These are phyloP conservation scores for Protomyces macrosporus DNA, from an alignment of 1,139 yeast genomes.

Conservation along the genomic window DNA sequence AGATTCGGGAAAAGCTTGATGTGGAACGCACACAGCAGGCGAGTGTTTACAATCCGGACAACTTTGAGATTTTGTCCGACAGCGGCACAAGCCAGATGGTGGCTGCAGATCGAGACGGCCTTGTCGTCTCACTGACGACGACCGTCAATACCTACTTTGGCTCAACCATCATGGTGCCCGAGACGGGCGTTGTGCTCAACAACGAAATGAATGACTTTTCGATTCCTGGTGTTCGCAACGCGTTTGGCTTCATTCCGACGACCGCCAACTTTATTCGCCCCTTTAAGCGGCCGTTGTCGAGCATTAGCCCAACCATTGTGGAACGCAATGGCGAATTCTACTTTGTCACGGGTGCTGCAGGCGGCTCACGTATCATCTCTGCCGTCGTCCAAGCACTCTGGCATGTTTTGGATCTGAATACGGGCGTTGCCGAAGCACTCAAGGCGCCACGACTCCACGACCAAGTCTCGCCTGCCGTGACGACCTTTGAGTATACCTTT, in stretches of 20 bases:
- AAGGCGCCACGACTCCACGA: conserved; percentile 83
- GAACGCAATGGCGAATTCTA: conserved; percentile 58
- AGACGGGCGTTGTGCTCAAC: conserved; percentile 77
- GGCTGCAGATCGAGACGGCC: conserved; percentile 39
- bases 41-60: conserved; percentile 67
- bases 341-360: conserved; percentile 89
- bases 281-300: conserved; percentile 74
- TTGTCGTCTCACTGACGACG: conserved; percentile 82
- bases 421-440: conserved; percentile 59
- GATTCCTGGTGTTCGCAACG: conserved; percentile 60
- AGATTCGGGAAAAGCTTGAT: conserved; percentile 47
- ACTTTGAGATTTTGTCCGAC: conserved; percentile 11
- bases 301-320: conserved; percentile 75
- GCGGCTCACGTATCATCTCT: conserved; percentile 86
- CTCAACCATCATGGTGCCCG: conserved; percentile 68
- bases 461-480: conserved; percentile 71
- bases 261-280: conserved; percentile 71
- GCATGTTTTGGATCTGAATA: conserved; percentile 53
- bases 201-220: conserved; percentile 96
- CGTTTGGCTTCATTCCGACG: conserved; percentile 77
- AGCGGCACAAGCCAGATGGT: conserved; percentile 28
- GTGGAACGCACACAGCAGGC: conserved; percentile 39
- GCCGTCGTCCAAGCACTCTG: conserved; percentile 75
- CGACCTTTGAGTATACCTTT: conserved; percentile 55
- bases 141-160: conserved; percentile 87